Conservation (phyloP, 495 filamentous ascomycete genomes). For the Parmelia sp. region DNA sequence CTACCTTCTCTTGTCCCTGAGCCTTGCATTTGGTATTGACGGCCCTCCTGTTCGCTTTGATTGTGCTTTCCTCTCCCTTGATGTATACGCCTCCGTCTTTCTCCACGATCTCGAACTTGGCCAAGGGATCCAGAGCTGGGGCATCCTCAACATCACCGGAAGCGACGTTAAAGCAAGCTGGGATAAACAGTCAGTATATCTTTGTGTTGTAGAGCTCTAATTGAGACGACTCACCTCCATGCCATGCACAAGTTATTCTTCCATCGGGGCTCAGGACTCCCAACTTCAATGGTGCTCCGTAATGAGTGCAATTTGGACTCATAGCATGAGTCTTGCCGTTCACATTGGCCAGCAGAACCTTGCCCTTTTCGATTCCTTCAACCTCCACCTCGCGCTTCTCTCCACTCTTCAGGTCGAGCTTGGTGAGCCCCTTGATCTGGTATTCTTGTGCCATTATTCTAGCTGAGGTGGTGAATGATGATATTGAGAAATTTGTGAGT, state of each 20-base stretch:
- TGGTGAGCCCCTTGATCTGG: conserved; percentile 74
- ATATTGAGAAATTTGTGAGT: not conserved
- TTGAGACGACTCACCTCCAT: conserved; percentile 59
- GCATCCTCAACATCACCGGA: conserved; percentile 96
- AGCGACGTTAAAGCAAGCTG: conserved; percentile 78
- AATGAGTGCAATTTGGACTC: conserved; percentile 89
- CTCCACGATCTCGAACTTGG: conserved; percentile 71
- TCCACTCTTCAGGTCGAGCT: conserved; percentile 62
- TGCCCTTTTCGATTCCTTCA: conserved; percentile 77
- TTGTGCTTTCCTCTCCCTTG: conserved; percentile 67
- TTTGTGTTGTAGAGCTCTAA: too few relatives aligned
- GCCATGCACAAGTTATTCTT: conserved; percentile 87
- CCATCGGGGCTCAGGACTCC: conserved; percentile 80
- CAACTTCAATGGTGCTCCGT: conserved; percentile 77
- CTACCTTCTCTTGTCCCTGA: conserved; percentile 60
- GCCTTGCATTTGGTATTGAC: conserved; percentile 66
- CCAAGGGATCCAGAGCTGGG: conserved; percentile 74
- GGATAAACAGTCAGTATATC: conserved; percentile 15
- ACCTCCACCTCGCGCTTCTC: conserved; percentile 88
- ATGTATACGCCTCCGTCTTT: conserved; percentile 81
- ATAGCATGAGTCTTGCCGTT: conserved; percentile 69
- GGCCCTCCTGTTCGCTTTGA: conserved; percentile 67
- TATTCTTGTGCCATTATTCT: conserved; percentile 62
- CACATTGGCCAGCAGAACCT: conserved; percentile 76
- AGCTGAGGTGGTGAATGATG: conserved; percentile 26